Base-by-base conservation (phyloP, 108 stramenopile species). In the Cyclotella kingstonii region DNA sequence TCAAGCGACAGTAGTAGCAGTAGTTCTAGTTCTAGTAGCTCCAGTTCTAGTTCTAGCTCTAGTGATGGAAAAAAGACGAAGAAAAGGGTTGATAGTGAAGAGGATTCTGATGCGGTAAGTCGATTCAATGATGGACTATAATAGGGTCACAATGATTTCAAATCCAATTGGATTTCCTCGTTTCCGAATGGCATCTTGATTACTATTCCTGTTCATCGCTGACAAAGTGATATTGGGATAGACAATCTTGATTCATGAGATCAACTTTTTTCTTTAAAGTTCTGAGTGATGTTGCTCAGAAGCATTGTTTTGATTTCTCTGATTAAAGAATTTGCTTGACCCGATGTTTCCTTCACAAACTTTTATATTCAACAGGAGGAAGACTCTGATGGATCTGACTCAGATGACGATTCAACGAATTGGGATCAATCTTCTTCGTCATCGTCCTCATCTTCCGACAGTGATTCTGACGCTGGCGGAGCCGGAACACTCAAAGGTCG, bases 101-200 rank as follows among this genome's bases (percentile, higher is more conserved):
- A 45, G 29, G 60, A 70, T 49, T 70, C 74, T 70, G 68, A 69
- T 31, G 65, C 70, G 70, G 74, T 69, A 43, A 63, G 74, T 76
- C 5, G 0, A 33, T 42, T 38, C 29, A 10, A 30, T 54, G 23
- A 17, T 47, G 23, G 15, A 1, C n/a, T 0, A 56, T 39, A 1
- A 0, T 5, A 27, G 30, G 27, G 51, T 25, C 76, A 73, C 72
- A n/a, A 65, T 73, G 72, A 73, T 53, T 73, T 57, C 17, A 51
- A 35, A 43, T 56, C 47, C 63, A 40, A 54, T 73, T 64, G 85
- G 87, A 93, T 93, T 97, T 97, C 96, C 96, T 97, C 96, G 96
- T 97, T 97, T 97, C 96, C 85, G 96, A 97, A 79, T 51, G 48
- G 39, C 57, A 68, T 35, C 60, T 54, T 54, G 50, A 40, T 35